Evolutionary conservation across 1,284 basidiomycete genomes (phyloP).

Genomic region (Ustilago nuda): DNA sequence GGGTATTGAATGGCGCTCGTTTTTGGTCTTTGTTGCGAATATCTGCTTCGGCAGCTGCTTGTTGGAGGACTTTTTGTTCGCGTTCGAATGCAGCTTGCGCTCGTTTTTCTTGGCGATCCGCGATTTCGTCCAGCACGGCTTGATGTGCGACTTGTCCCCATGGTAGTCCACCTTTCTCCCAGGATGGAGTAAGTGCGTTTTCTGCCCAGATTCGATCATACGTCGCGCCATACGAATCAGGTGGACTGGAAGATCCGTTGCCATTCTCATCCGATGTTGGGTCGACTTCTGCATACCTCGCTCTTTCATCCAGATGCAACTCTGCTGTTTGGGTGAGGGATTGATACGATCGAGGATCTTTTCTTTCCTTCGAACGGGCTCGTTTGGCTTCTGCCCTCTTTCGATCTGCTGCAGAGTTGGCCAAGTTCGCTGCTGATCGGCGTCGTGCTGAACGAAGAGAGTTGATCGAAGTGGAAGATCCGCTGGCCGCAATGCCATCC

Average conservation of each 20-base stretch:
- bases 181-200: slow-evolving; percentile 31
- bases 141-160: slow-evolving; percentile 46
- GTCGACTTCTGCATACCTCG: slow-evolving; percentile 60
- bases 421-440: slow-evolving; percentile 35
- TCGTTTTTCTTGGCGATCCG: slow-evolving; percentile 35
- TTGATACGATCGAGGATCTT: slow-evolving; percentile 46
- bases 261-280: slow-evolving; percentile 45
- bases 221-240: slow-evolving; percentile 20
- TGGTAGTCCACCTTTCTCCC: slow-evolving; percentile 41
- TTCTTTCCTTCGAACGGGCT: slow-evolving; percentile 35
- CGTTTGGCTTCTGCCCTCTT: slow-evolving; percentile 38
- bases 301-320: slow-evolving; percentile 61
- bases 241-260: slow-evolving; percentile 11
- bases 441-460: slow-evolving; percentile 26
- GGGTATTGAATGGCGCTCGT: slow-evolving; percentile 75
- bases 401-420: slow-evolving; percentile 23
- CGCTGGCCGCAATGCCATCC: background rate
- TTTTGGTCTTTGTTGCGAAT: slow-evolving; percentile 37
- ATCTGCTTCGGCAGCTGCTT: slow-evolving; percentile 49
- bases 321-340: slow-evolving; percentile 59
- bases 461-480: slow-evolving; percentile 18
- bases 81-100: slow-evolving; percentile 39
- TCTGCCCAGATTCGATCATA: slow-evolving; percentile 40
- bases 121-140: slow-evolving; percentile 30
- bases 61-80: slow-evolving; percentile 43